A percentile compares a stretch with the other conserved stretches of the same genome.
Conservation (phyloP, 2,329 filamentous ascomycete species). For the Epichloe sp. region DNA sequence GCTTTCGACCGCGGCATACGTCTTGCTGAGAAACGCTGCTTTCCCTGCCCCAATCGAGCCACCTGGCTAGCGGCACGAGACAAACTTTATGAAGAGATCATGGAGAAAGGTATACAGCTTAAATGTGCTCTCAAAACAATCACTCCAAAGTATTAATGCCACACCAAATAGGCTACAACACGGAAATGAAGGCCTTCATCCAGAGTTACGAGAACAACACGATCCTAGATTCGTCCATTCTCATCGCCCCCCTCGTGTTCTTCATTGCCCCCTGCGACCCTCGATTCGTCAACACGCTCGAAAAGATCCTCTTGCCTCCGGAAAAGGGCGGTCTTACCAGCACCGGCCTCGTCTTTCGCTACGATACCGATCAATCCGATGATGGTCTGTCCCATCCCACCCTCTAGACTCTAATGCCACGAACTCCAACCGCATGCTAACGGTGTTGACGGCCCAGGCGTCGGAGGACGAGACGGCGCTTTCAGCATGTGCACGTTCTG, state of each 20-base stretch:
- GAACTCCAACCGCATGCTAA: not conserved
- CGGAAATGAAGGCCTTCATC: constrained; percentile 54
- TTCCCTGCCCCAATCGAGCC: constrained; percentile 57
- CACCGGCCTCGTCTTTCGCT: constrained; percentile 63
- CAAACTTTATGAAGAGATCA: constrained; percentile 58
- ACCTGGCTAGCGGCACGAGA: constrained; percentile 57
- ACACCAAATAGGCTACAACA: constrained; percentile 38
- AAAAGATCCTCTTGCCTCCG: constrained; percentile 56
- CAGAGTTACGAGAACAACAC: constrained; percentile 64
- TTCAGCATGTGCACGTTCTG: constrained; percentile 78
- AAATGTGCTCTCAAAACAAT: not conserved
- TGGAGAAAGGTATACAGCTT: constrained; percentile 44
- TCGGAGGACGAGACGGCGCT: constrained; percentile 61
- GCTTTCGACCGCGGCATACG: constrained; percentile 64
- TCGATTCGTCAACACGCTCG: constrained; percentile 58
- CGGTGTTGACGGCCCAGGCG: constrained; percentile 31
- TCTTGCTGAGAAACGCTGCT: constrained; percentile 59
- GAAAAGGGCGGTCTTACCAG: constrained; percentile 66
- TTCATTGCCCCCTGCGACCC: constrained; percentile 69
- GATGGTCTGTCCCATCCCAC: constrained; percentile 39
- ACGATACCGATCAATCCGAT: constrained; percentile 54
- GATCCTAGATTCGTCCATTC: constrained; percentile 58
- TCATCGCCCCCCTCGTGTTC: constrained; percentile 68
- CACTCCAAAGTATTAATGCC: not conserved
- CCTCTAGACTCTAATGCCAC: too few species aligned